These are phyloP conservation scores for Diaporthe vexans DNA, from an alignment of 2,329 filamentous ascomycete genomes.

Conservation along the genomic window DNA sequence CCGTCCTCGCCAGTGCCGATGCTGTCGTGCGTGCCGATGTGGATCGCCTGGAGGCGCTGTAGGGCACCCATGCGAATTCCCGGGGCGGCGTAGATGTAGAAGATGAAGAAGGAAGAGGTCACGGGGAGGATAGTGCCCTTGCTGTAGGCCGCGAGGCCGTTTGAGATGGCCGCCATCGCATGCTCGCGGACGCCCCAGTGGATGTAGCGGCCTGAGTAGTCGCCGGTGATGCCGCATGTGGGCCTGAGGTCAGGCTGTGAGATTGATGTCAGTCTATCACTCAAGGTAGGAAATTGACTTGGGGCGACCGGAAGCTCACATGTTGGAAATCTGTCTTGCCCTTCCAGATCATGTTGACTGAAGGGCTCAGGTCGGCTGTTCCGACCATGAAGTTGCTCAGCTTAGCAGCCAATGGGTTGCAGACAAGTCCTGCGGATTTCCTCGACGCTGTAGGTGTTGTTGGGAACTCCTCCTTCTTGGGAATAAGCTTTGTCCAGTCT, in stretches of 20 bases:
- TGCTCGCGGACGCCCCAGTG: slow-evolving; percentile 74
- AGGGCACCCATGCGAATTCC: slow-evolving; percentile 68
- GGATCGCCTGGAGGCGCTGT: slow-evolving; percentile 63
- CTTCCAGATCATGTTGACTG: slow-evolving; percentile 64
- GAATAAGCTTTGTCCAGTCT: slow-evolving; percentile 66
- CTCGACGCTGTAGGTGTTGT: slow-evolving; percentile 64
- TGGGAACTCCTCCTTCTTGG: slow-evolving; percentile 59
- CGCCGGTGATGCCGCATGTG: slow-evolving; percentile 54
- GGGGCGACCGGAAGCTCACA: slow-evolving; percentile 48
- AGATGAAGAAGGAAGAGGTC: slow-evolving; percentile 70
- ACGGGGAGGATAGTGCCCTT: slow-evolving; percentile 66
- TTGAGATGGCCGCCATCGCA: slow-evolving; percentile 70
- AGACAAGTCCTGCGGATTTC: slow-evolving; percentile 60
- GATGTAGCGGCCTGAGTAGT: slow-evolving; percentile 68
- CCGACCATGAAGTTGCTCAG: slow-evolving; percentile 60
- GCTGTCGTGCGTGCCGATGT: slow-evolving; percentile 67
- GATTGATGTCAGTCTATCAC: not conserved
- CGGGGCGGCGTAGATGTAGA: slow-evolving; percentile 64
- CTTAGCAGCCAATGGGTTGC: slow-evolving; percentile 60
- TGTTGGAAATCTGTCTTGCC: slow-evolving; percentile 65
- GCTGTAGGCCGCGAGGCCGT: slow-evolving; percentile 70
- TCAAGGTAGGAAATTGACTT: no score
- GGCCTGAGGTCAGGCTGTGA: slow-evolving; percentile 44
- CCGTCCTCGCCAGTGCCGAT: slow-evolving; percentile 69
- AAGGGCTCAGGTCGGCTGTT: slow-evolving; percentile 62